Base-by-base conservation (phyloP, 257 asterid genomes). In the Gentiana macrophylla region DNA sequence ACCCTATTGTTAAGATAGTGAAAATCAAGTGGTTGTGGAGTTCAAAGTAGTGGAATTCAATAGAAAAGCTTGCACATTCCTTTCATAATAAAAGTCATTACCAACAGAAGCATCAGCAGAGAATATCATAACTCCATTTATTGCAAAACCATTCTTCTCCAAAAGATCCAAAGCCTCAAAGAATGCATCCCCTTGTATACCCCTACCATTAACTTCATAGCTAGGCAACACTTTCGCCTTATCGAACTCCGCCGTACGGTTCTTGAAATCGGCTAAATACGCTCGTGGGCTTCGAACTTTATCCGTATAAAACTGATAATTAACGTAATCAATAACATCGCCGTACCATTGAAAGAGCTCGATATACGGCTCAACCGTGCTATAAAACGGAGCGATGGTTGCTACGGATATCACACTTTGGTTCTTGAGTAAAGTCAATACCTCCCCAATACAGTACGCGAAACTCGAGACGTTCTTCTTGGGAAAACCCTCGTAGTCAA, bases 171-270 rank as follows among this genome's bases (percentile, higher is more conserved):
- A 55, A 3, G 89, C 93, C 35, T 67, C 71, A 57, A 82, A 82
- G 54, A 86, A 86, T 2, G 66, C 69, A 49, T 78, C 84, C 15
- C 95, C 95, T 45, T 86, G 93, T 59, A 86, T 76, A 52, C 95
- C 95, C 50, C 95, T 82, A 49, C 95, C 95, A 47, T 73, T 67
- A 13, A 82, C 93, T 59, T 86, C 95, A 60, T 86, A 86, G 59
- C 83, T 72, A 1, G 89, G 93, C 71, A 86, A 33, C 34, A 86
- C 75, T 62, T 82, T 80, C 4, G 63, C 73, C 61, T 10, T 37
- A 0, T 53, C 80, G 32, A 86, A 83, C 66, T 66, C 66, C 46
- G 2, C 6, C 1, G 79, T 73, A 69, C 81, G 67, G 33, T 71
- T 71, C 61, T 43, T 63, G 55, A 74, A 86, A 9, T 67, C 80